These are phyloP conservation scores for Piper betle DNA, from an alignment of 164 flowering plant genomes.

Conservation along the genomic window DNA sequence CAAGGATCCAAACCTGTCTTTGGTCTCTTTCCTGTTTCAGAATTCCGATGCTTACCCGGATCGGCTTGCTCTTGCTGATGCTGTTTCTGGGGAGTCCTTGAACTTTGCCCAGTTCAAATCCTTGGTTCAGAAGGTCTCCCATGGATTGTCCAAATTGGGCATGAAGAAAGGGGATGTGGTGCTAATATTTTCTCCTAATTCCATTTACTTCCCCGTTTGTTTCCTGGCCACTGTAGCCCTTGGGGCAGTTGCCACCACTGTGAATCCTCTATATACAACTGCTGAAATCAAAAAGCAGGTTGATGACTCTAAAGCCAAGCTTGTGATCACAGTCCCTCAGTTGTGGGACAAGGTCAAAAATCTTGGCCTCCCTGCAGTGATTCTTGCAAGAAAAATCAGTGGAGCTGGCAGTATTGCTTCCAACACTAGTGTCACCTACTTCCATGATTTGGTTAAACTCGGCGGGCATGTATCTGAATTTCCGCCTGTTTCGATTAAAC, in stretches of 20 bases:
- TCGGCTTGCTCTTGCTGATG: conserved; percentile 52
- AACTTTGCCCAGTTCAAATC: conserved; percentile 39
- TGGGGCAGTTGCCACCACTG: conserved; percentile 72
- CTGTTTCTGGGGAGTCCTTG: conserved; percentile 34
- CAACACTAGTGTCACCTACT: conserved; percentile 7
- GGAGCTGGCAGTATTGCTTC: conserved; percentile 1
- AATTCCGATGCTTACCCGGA: conserved; percentile 45
- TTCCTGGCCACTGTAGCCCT: conserved; percentile 46
- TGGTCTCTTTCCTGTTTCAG: conserved; percentile 58
- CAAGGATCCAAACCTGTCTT: conserved; percentile 33
- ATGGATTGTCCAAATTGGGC: conserved; percentile 37
- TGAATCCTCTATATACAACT: conserved; percentile 56
- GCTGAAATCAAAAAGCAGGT: conserved; percentile 52
- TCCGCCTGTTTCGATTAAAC: conserved; percentile 27
- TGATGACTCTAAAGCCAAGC: conserved; percentile 49
- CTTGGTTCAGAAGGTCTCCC: conserved; percentile 30
- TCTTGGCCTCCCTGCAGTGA: conserved; percentile 34
- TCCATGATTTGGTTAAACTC: conserved; percentile 25
- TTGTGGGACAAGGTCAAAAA: conserved; percentile 47
- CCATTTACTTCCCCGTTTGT: conserved; percentile 45
- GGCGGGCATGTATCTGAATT: conserved; percentile 18
- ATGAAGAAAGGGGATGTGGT: conserved; percentile 55
- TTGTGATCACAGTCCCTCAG: conserved; percentile 47
- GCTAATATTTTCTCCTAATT: conserved; percentile 66
- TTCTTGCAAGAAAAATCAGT: conserved; percentile 20